Evolutionary conservation across 257 asterid genomes (phyloP).

Genomic region (Solanum tarijense): DNA sequence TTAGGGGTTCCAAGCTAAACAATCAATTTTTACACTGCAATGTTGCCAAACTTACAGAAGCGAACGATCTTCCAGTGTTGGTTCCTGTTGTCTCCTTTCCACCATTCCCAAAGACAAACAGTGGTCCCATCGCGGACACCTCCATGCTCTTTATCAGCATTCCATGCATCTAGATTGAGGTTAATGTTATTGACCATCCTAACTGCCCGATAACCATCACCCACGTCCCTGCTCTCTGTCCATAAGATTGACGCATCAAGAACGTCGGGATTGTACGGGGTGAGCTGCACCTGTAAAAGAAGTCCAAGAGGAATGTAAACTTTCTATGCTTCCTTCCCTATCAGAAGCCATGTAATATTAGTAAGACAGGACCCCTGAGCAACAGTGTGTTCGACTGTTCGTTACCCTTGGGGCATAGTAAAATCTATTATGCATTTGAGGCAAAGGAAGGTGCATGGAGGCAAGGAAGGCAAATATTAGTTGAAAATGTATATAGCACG

Average conservation of each 20-base stretch:
- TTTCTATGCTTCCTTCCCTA: neutral
- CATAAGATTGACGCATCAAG: conserved; percentile 82
- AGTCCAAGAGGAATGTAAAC: neutral
- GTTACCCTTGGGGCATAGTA: neutral
- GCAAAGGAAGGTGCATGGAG: neutral
- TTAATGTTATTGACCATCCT: conserved; percentile 80
- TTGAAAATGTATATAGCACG: neutral
- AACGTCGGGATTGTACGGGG: conserved; percentile 44
- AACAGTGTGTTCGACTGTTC: neutral
- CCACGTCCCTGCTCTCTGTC: conserved; percentile 81
- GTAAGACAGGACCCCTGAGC: neutral
- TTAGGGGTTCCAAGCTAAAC: neutral
- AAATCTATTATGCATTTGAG: neutral
- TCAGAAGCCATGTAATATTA: neutral
- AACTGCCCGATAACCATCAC: conserved; percentile 60
- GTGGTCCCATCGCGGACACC: conserved; percentile 79
- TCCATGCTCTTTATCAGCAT: conserved; percentile 79
- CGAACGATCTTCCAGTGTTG: conserved; percentile 86
- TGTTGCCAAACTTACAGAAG: conserved; percentile 52
- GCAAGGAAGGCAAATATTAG: neutral
- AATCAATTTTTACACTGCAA: neutral
- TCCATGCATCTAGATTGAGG: conserved; percentile 67
- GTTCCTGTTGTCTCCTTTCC: conserved; percentile 67
- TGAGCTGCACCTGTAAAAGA: conserved; percentile 24
- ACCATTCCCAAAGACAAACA: conserved; percentile 94